phyloP scores from a whole-genome alignment of 805 yeast genomes.

The Cyberlindnera sargentensis region DNA sequence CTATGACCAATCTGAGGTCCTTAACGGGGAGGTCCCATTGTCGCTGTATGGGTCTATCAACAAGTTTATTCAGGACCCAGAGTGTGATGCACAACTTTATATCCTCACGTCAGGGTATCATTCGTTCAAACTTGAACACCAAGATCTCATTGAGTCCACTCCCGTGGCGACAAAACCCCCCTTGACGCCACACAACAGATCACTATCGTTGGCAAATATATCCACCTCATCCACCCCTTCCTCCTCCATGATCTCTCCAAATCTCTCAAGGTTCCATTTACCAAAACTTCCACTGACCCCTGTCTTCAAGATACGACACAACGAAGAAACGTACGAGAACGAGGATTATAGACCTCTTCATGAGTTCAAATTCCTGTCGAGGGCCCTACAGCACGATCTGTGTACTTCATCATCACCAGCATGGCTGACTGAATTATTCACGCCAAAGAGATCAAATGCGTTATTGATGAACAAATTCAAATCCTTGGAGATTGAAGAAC shows the following conservation, averaged over 20 bases:
- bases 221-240: constrained; percentile 6
- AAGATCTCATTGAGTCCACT: constrained; percentile 19
- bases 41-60: constrained; percentile 39
- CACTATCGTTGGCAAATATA: constrained; percentile 14
- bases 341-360: constrained; percentile 15
- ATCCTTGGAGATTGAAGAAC: constrained; percentile 62
- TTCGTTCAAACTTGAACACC: constrained; percentile 26
- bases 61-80: constrained; percentile 36
- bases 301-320: constrained; percentile 41
- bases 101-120: constrained; percentile 37
- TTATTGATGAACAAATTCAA: constrained; percentile 46
- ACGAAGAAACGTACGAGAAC: constrained; percentile 39
- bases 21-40: constrained; percentile 25
- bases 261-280: constrained; percentile 42
- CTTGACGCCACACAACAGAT: constrained; percentile 14
- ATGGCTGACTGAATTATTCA: constrained; percentile 41
- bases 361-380: constrained; percentile 16
- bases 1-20: constrained; percentile 18
- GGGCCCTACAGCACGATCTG: constrained; percentile 4
- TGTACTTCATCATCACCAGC: constrained; percentile 5
- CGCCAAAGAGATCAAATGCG: constrained; percentile 14
- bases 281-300: constrained; percentile 38
- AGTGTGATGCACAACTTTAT: constrained; percentile 35
- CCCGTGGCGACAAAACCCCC: neutral
- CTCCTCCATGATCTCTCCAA: constrained; percentile 16